phyloP scores from a whole-genome alignment of 139 green algal species.

The Zygnema circumcarinatum region DNA sequence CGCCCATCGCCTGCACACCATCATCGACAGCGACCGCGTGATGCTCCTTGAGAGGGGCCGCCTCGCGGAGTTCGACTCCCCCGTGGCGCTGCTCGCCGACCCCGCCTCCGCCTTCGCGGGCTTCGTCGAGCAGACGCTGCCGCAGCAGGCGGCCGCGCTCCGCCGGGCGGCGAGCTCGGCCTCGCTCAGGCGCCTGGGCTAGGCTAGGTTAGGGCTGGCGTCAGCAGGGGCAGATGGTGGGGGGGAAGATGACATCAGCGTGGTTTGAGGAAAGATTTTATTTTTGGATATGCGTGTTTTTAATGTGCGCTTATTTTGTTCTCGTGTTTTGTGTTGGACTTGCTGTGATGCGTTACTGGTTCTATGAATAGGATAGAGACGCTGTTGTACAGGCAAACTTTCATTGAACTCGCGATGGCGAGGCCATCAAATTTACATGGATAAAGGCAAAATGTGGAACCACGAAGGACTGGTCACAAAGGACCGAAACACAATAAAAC shows the following conservation, averaged over 20 bases:
- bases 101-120: conserved; percentile 9
- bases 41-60: conserved; percentile 64
- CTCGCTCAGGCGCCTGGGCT: background rate
- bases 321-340: too few species aligned
- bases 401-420: too few species aligned
- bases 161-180: conserved; percentile 31
- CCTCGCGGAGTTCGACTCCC: conserved; percentile 69
- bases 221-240: background rate
- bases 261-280: background rate
- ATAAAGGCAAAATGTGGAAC: too few species aligned
- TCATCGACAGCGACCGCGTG: conserved; percentile 78
- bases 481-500: too few species aligned
- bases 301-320: background rate
- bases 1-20: conserved; percentile 81
- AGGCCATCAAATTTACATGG: too few species aligned
- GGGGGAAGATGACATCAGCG: background rate
- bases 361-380: too few species aligned
- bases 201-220: background rate
- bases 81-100: conserved; percentile 63
- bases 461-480: too few species aligned
- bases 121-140: conserved; percentile 54
- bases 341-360: too few species aligned
- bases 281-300: background rate
- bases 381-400: too few species aligned
- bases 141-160: conserved; percentile 35